Evolutionary conservation across 2,329 filamentous ascomycete species (phyloP).

Genomic region (Monosporascus sp.): DNA sequence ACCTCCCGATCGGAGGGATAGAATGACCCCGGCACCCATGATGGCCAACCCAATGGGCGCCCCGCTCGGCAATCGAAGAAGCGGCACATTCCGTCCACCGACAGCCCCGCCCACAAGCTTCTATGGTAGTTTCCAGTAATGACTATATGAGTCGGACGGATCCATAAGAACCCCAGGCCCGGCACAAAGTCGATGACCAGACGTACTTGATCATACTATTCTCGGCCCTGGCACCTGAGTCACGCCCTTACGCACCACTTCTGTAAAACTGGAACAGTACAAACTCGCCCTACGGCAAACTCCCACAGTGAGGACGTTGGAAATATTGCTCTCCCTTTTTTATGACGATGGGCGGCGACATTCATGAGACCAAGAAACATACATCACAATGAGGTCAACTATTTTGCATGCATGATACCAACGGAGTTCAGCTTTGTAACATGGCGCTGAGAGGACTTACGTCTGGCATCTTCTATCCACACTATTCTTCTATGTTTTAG

Average conservation of each 20-base stretch:
- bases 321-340: not conserved
- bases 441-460: not conserved
- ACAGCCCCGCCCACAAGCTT: constrained; percentile 18
- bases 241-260: not conserved
- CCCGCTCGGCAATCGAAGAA: constrained; percentile 14
- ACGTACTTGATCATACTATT: too few relatives aligned
- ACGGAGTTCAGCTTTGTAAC: not conserved
- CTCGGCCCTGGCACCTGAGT: too few relatives aligned
- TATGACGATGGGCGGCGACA: not conserved
- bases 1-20: constrained; percentile 31
- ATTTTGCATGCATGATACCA: not conserved
- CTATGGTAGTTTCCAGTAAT: constrained; percentile 13
- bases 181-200: too few relatives aligned
- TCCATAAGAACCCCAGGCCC: not conserved
- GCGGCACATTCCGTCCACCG: constrained; percentile 16
- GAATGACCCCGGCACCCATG: constrained; percentile 33
- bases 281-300: too few relatives aligned
- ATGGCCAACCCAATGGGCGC: constrained; percentile 23
- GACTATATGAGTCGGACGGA: not conserved
- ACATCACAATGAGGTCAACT: not conserved
- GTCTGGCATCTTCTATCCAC: not conserved
- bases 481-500: not conserved
- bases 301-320: too few relatives aligned
- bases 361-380: too few relatives aligned
- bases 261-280: constrained; percentile 15